A percentile compares a stretch with the other conserved stretches of the same genome.
phyloP scores from a whole-genome alignment of 208 protist species.

The Leishmania arabica region DNA sequence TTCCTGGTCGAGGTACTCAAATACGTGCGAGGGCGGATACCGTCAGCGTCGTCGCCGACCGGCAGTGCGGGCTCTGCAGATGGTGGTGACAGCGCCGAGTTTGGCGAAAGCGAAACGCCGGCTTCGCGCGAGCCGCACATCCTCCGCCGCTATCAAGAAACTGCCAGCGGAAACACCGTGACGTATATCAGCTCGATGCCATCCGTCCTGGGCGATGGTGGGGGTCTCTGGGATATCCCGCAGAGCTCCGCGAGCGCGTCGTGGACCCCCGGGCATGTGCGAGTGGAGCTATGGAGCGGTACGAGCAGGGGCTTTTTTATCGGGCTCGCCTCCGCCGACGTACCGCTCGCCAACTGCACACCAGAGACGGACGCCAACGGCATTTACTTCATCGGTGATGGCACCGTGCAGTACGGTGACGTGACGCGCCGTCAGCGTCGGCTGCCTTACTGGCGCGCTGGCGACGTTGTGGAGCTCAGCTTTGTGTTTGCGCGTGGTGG shows the following conservation, averaged over 20 bases:
- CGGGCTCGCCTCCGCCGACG: conserved; percentile 32
- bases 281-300: conserved; percentile 33
- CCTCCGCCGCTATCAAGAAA: conserved; percentile 23
- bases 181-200: conserved; percentile 12
- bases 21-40: conserved; percentile 21
- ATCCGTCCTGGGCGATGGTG: conserved; percentile 6
- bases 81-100: not conserved
- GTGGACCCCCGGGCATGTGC: conserved; percentile 37
- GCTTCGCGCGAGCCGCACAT: conserved; percentile 30
- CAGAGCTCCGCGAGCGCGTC: conserved; percentile 19
- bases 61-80: not conserved
- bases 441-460: conserved; percentile 42
- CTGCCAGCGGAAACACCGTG: conserved; percentile 11
- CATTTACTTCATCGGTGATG: conserved; percentile 43
- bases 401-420: conserved; percentile 31
- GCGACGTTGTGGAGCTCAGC: conserved; percentile 45
- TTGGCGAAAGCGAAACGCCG: conserved; percentile 21
- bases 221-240: conserved; percentile 25
- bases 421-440: conserved; percentile 26
- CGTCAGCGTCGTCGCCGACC: not conserved
- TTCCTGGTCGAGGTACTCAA: conserved; percentile 30
- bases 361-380: conserved; percentile 31
- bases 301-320: conserved; percentile 30
- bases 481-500: conserved; percentile 44
- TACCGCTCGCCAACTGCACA: conserved; percentile 14